phyloP scores from a whole-genome alignment of 352 stramenopile species.

The Phytophthora pisi region DNA sequence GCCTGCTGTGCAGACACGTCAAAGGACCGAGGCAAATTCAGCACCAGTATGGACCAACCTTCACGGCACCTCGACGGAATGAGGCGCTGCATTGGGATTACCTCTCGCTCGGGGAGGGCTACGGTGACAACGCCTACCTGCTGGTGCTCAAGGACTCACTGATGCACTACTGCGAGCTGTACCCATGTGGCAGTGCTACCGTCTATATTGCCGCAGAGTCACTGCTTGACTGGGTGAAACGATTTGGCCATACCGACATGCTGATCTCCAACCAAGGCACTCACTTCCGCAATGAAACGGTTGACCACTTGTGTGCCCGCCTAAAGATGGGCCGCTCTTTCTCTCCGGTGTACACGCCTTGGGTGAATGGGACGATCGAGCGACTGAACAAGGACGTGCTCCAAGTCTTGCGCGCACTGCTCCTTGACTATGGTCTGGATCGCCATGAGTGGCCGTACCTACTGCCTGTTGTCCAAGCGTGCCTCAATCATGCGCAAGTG shows the following conservation, averaged over 20 bases:
- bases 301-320: background rate
- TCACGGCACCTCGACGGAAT: constrained; percentile 5
- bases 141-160: background rate
- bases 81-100: constrained; percentile 23
- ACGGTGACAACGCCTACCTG: background rate
- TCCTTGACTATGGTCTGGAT: too few relatives aligned
- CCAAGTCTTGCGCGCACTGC: too few relatives aligned
- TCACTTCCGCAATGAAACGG: background rate
- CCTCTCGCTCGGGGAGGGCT: constrained; percentile 6
- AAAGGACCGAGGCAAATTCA: constrained; percentile 9
- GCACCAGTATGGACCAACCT: constrained; percentile 8
- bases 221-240: background rate
- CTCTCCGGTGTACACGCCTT: too few relatives aligned
- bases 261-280: background rate
- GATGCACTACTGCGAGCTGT: background rate
- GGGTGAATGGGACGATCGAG: too few relatives aligned
- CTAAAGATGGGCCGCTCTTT: too few relatives aligned
- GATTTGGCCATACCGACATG: background rate
- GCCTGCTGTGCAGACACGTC: constrained; percentile 19
- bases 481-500: too few relatives aligned
- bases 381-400: too few relatives aligned
- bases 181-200: background rate
- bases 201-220: background rate
- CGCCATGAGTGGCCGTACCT: too few relatives aligned
- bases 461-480: too few relatives aligned